Evolutionary conservation across 2,329 filamentous ascomycete species (phyloP).

Genomic region (Stachybotrys chlorohalonatus): DNA sequence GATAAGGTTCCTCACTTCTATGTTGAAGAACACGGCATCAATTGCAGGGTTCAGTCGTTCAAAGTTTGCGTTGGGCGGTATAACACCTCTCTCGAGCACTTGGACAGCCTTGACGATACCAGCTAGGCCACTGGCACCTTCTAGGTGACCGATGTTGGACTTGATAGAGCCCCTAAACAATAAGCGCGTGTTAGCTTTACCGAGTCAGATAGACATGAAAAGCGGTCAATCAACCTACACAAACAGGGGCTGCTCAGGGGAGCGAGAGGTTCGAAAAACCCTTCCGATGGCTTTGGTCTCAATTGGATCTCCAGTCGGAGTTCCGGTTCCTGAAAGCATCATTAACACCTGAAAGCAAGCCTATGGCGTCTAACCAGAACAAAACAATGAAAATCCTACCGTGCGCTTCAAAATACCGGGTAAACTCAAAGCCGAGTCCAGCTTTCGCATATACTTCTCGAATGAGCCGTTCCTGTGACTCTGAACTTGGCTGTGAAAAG

Average conservation of each 20-base stretch:
- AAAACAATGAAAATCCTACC: slow-evolving; percentile 1
- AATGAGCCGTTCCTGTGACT: slow-evolving; percentile 13
- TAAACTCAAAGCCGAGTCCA: slow-evolving; percentile 12
- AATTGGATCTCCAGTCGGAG: slow-evolving; percentile 5
- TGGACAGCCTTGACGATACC: slow-evolving; percentile 5
- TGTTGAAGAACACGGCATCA: neutral
- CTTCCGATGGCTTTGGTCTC: slow-evolving; percentile 4
- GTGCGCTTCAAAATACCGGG: slow-evolving; percentile 23
- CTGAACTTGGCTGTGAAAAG: slow-evolving; percentile 21
- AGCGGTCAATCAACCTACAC: neutral
- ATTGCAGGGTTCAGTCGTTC: slow-evolving; percentile 1
- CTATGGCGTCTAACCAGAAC: neutral
- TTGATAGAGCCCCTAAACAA: slow-evolving; percentile 5
- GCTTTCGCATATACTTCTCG: slow-evolving; percentile 16
- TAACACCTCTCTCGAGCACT: slow-evolving; percentile 6
- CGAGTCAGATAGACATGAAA: neutral
- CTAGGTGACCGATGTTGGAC: slow-evolving; percentile 7
- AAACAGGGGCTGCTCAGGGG: slow-evolving; percentile 2
- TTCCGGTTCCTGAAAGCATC: slow-evolving; percentile 5
- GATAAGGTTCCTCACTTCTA: neutral
- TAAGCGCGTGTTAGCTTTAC: neutral
- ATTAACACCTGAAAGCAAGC: neutral
- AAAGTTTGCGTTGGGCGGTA: slow-evolving; percentile 5
- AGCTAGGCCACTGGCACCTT: slow-evolving; percentile 4
- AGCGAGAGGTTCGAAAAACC: neutral